Conservation (phyloP, 2,329 filamentous ascomycete species). For the Ophiocordyceps camponoti-leonardi region DNA sequence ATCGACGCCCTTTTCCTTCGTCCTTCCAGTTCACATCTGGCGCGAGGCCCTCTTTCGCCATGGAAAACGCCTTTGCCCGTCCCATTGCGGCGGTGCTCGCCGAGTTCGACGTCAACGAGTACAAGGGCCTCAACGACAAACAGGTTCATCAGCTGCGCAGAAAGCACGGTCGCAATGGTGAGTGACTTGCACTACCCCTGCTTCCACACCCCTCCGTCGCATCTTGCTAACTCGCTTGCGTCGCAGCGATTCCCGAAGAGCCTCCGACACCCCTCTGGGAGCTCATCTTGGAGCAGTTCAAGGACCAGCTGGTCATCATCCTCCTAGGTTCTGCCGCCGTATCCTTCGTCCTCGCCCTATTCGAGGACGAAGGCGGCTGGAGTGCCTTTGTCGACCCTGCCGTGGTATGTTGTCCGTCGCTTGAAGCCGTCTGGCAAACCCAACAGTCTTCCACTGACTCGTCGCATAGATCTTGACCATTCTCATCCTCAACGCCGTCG, state of each 20-base stretch:
- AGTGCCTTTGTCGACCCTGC: slow-evolving; percentile 92
- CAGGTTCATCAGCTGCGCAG: slow-evolving; percentile 37
- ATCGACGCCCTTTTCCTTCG: background rate
- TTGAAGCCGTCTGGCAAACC: background rate
- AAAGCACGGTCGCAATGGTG: slow-evolving; percentile 52
- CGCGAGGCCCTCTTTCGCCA: slow-evolving; percentile 13
- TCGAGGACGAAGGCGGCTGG: slow-evolving; percentile 89
- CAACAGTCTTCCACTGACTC: background rate
- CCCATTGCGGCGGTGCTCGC: slow-evolving; percentile 40
- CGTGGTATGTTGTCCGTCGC: slow-evolving; percentile 49
- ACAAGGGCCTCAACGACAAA: slow-evolving; percentile 37
- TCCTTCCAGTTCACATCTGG: background rate
- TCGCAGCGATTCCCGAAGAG: slow-evolving; percentile 54
- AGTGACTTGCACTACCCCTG: slow-evolving; percentile 12
- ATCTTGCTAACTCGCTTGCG: slow-evolving; percentile 3
- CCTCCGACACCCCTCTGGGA: slow-evolving; percentile 93
- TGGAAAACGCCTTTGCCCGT: slow-evolving; percentile 47
- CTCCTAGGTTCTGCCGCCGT: slow-evolving; percentile 82
- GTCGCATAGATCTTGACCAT: slow-evolving; percentile 72
- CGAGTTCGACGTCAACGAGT: slow-evolving; percentile 37
- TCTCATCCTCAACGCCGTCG: slow-evolving; percentile 86
- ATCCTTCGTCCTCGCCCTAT: slow-evolving; percentile 81
- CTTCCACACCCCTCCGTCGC: background rate
- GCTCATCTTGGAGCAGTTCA: slow-evolving; percentile 95
- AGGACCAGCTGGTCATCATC: slow-evolving; percentile 94